Conservation (phyloP, 805 yeast species). For the Yueomyces sinensis region DNA sequence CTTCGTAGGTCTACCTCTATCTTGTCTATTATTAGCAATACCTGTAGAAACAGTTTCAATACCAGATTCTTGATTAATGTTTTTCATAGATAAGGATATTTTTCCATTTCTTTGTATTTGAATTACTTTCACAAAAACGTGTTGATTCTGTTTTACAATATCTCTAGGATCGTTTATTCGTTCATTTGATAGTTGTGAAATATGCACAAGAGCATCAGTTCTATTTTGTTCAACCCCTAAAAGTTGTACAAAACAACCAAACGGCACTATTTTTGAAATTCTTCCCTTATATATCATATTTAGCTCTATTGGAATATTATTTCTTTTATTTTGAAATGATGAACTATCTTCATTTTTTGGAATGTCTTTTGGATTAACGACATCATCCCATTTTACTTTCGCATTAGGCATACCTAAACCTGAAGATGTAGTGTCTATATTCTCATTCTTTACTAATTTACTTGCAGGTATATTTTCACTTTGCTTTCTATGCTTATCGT, state of each 20-base stretch:
- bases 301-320: constrained; percentile 5
- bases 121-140: constrained; percentile 50
- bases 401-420: constrained; percentile 8
- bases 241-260: constrained; percentile 69
- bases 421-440: background rate
- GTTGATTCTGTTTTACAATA: constrained; percentile 40
- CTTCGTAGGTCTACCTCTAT: constrained; percentile 1
- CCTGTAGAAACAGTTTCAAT: constrained; percentile 10
- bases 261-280: constrained; percentile 46
- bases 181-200: constrained; percentile 45
- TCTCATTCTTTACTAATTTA: background rate
- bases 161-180: constrained; percentile 49
- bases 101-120: constrained; percentile 31
- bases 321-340: background rate
- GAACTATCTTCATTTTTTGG: constrained; percentile 1
- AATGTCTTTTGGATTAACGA: constrained; percentile 8
- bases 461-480: background rate
- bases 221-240: constrained; percentile 22
- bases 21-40: background rate
- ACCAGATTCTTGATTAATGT: constrained; percentile 63
- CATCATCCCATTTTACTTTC: constrained; percentile 9
- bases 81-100: constrained; percentile 54
- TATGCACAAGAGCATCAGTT: constrained; percentile 58
- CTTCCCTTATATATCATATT: constrained; percentile 46
- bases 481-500: background rate